Evolutionary conservation across 208 protist genomes (phyloP).

Genomic region (Borovskyia barvae): DNA sequence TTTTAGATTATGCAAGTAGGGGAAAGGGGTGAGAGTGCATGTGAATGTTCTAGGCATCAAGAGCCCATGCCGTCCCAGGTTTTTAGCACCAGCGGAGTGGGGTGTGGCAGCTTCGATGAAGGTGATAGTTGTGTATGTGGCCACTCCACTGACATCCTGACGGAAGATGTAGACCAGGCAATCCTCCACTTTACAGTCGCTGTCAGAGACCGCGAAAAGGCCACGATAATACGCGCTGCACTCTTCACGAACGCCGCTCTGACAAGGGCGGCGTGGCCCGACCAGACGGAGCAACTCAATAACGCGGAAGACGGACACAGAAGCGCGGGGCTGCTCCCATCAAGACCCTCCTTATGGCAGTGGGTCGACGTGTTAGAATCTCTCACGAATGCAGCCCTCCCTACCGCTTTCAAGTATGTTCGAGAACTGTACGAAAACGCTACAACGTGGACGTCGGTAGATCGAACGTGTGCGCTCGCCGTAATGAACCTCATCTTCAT

Average conservation of each 20-base stretch:
- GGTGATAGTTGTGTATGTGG: no score
- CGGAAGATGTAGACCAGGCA: constrained; percentile 35
- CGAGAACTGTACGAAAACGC: constrained; percentile 24
- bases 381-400: constrained; percentile 25
- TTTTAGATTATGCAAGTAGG: no score
- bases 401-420: constrained; percentile 25
- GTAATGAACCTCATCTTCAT: constrained; percentile 48
- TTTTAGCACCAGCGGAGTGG: not conserved
- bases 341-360: constrained; percentile 30
- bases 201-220: constrained; percentile 10
- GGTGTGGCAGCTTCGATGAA: not conserved
- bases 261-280: constrained; percentile 6
- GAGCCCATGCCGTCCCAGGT: no score
- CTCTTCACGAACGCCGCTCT: constrained; percentile 24
- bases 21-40: no score
- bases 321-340: no score
- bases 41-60: no score
- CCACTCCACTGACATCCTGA: constrained; percentile 21
- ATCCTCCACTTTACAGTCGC: constrained; percentile 23
- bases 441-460: constrained; percentile 2
- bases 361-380: constrained; percentile 31
- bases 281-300: constrained; percentile 2
- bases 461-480: constrained; percentile 15
- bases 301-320: no score
- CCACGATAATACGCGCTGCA: constrained; percentile 15